Conservation (phyloP, 495 filamentous ascomycete species). For the Cetradonia linearis region DNA sequence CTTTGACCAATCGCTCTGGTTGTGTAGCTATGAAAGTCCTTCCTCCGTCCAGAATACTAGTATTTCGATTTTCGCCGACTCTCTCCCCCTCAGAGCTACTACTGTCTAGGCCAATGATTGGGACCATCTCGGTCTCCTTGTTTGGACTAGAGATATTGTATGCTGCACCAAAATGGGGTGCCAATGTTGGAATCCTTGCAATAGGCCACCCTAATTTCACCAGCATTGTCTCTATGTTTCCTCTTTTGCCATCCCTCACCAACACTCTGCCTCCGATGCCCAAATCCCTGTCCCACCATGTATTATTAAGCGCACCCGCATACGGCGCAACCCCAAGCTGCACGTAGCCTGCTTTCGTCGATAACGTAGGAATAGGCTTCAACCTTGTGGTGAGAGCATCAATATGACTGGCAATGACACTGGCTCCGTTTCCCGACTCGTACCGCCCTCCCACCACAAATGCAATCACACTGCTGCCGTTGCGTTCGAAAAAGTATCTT, state of each 20-base stretch:
- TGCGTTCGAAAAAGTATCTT: conserved; percentile 81
- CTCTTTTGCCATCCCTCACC: conserved; percentile 57
- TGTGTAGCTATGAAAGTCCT: conserved; percentile 71
- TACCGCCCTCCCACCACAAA: conserved; percentile 78
- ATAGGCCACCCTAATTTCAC: conserved; percentile 91
- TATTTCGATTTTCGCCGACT: conserved; percentile 15
- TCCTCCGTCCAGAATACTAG: conserved; percentile 27
- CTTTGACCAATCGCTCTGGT: conserved; percentile 69
- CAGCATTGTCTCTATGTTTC: conserved; percentile 72
- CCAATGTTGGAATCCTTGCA: conserved; percentile 83
- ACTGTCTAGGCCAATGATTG: conserved; percentile 82
- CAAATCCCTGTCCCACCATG: conserved; percentile 94
- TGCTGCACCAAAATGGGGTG: conserved; percentile 82
- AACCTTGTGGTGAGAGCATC: conserved; percentile 81
- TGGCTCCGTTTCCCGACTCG: conserved; percentile 73
- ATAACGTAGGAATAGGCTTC: conserved; percentile 80
- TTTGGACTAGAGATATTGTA: conserved; percentile 66
- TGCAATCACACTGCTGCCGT: conserved; percentile 77
- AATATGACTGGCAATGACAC: conserved; percentile 76
- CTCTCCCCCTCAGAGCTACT: conserved; percentile 40
- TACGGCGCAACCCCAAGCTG: conserved; percentile 91
- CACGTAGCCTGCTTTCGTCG: conserved; percentile 69
- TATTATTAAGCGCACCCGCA: conserved; percentile 71
- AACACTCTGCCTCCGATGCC: conserved; percentile 82
- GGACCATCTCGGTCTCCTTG: conserved; percentile 85